phyloP scores from a whole-genome alignment of 2,329 filamentous ascomycete genomes.

The Ophiostoma tasmaniense region DNA sequence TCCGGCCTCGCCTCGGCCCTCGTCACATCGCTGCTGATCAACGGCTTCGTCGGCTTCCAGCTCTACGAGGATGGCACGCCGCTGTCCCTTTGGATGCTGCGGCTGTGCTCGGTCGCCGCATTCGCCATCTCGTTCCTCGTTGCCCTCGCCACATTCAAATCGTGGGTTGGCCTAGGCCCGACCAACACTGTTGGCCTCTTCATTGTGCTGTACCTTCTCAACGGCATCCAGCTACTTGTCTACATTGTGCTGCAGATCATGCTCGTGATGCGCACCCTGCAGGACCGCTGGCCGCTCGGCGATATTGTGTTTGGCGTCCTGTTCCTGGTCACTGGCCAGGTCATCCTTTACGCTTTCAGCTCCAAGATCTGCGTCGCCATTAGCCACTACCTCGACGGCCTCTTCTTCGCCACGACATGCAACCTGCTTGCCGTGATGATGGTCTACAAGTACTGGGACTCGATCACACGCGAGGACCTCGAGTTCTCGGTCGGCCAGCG shows the following conservation, averaged over 20 bases:
- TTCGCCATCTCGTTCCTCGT: constrained; percentile 83
- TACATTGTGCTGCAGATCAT: constrained; percentile 84
- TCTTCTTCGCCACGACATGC: constrained; percentile 90
- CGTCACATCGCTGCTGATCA: constrained; percentile 84
- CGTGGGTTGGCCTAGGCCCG: constrained; percentile 76
- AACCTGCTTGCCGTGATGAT: constrained; percentile 97
- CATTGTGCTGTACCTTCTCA: constrained; percentile 83
- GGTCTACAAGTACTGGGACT: constrained; percentile 99
- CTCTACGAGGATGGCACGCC: constrained; percentile 95
- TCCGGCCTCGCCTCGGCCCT: constrained; percentile 77
- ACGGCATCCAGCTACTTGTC: constrained; percentile 74
- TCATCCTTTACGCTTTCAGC: constrained; percentile 86
- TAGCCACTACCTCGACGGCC: constrained; percentile 85
- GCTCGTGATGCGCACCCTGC: constrained; percentile 78
- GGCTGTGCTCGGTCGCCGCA: constrained; percentile 67
- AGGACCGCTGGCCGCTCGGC: constrained; percentile 91
- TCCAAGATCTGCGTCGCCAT: constrained; percentile 72
- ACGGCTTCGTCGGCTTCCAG: constrained; percentile 97
- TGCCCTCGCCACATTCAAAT: constrained; percentile 84
- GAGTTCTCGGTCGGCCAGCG: constrained; percentile 95
- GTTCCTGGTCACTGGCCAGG: constrained; percentile 87
- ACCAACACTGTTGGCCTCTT: constrained; percentile 84
- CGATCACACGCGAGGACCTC: constrained; percentile 94
- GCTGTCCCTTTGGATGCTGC: constrained; percentile 86
- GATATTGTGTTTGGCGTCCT: constrained; percentile 85